Conservation (phyloP, 1,284 basidiomycete species). For the Athelia sp. region DNA sequence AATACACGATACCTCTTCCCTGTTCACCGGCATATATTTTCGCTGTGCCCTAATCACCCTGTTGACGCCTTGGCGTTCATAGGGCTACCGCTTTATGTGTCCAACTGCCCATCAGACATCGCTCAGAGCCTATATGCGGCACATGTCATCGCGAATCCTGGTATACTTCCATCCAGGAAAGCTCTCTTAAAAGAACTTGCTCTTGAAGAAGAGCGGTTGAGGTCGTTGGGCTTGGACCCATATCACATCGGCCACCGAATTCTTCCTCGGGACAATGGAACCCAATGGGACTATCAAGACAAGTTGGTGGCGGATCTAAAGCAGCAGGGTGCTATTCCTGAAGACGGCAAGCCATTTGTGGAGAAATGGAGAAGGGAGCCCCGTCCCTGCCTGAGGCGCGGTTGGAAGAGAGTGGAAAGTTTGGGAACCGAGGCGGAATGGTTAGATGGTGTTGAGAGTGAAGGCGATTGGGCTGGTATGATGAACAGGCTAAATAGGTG, state of each 20-base stretch:
- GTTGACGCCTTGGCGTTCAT: conserved; percentile 49
- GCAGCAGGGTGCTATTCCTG: conserved; percentile 30
- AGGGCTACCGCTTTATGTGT: conserved; percentile 39
- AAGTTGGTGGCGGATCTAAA: conserved; percentile 40
- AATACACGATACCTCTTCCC: conserved; percentile 54
- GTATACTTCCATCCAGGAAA: conserved; percentile 33
- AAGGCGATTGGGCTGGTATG: conserved; percentile 43
- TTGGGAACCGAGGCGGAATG: conserved; percentile 29
- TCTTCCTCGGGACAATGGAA: conserved; percentile 22
- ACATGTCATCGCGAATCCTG: conserved; percentile 37
- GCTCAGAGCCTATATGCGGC: conserved; percentile 45
- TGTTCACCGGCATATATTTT: conserved; percentile 47
- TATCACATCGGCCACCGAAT: conserved; percentile 45
- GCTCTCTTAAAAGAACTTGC: conserved; percentile 37
- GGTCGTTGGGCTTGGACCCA: conserved; percentile 38
- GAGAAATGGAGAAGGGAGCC: conserved; percentile 42
- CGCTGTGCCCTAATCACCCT: conserved; percentile 39
- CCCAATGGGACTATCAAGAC: conserved; percentile 44
- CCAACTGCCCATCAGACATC: conserved; percentile 44
- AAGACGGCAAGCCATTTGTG: conserved; percentile 39
- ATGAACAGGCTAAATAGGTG: conserved; percentile 41
- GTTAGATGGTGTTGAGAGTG: conserved; percentile 32
- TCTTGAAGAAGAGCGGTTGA: conserved; percentile 32
- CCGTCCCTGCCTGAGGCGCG: conserved; percentile 30
- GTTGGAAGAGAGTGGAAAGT: conserved; percentile 39